A percentile compares a stretch with the other conserved stretches of the same genome.
Evolutionary conservation across 2,329 filamentous ascomycete genomes (phyloP).

Genomic region (Coniella vitis): DNA sequence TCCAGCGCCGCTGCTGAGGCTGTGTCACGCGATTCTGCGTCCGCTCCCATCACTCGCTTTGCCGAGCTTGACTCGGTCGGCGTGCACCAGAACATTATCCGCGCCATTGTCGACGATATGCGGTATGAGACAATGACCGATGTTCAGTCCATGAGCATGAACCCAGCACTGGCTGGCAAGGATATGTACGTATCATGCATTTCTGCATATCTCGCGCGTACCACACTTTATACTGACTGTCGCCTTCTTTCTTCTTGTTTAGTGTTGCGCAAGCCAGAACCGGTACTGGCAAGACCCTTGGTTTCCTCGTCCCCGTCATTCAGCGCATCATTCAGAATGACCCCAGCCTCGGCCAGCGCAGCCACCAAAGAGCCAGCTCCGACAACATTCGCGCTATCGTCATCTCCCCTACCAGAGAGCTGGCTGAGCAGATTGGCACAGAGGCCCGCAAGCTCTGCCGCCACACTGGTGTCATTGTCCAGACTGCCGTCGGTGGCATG

Average conservation of each 20-base stretch:
- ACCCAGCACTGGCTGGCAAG: constrained; percentile 67
- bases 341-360: constrained; percentile 46
- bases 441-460: constrained; percentile 66
- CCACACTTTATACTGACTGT: neutral
- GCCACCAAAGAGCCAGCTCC: constrained; percentile 31
- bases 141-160: constrained; percentile 80
- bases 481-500: constrained; percentile 87
- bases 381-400: constrained; percentile 63
- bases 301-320: constrained; percentile 80
- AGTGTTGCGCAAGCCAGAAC: constrained; percentile 93
- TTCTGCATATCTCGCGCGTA: neutral
- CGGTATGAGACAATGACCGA: constrained; percentile 82
- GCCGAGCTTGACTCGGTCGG: constrained; percentile 36
- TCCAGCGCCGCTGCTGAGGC: constrained; percentile 19
- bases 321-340: constrained; percentile 68
- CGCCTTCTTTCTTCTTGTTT: neutral
- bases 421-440: constrained; percentile 71
- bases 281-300: constrained; percentile 92
- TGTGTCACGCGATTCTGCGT: constrained; percentile 6
- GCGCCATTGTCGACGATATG: constrained; percentile 65
- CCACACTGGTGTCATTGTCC: constrained; percentile 59
- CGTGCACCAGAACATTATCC: constrained; percentile 59
- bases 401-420: constrained; percentile 72
- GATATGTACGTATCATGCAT: constrained; percentile 62
- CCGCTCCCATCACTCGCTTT: constrained; percentile 33